Conservation (phyloP, 139 green algal genomes). For the Dunaliella sp. region DNA sequence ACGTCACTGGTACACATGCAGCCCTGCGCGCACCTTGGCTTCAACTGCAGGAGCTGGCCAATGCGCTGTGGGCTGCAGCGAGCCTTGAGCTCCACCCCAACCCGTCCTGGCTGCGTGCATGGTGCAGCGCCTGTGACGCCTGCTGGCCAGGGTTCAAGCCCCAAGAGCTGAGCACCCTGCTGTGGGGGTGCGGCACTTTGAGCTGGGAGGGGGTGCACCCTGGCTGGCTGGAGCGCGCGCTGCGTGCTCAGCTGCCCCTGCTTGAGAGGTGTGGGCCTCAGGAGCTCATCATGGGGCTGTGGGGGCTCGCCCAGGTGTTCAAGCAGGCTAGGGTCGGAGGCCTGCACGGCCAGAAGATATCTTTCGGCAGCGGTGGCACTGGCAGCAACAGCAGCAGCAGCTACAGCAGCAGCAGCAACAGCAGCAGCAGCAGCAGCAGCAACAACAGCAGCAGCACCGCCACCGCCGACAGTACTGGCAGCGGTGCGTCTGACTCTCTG, state of each 20-base stretch:
- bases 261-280: background rate
- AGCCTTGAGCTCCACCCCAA: background rate
- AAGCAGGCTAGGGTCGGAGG: no score
- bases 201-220: background rate
- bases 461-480: background rate
- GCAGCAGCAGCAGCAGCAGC: background rate
- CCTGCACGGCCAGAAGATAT: background rate
- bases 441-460: background rate
- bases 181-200: background rate
- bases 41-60: background rate
- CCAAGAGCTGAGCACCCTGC: background rate
- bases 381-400: background rate
- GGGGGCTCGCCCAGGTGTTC: background rate
- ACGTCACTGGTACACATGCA: no score
- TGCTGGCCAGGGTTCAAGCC: background rate
- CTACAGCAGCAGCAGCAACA: background rate
- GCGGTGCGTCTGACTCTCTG: background rate
- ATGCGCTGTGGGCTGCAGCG: background rate
- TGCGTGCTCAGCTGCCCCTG: background rate
- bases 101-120: background rate
- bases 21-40: no score
- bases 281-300: background rate
- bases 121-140: background rate
- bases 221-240: background rate
- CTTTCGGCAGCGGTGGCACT: background rate